Conservation (phyloP, 2,329 filamentous ascomycete genomes). For the Lachnellula suecica region DNA sequence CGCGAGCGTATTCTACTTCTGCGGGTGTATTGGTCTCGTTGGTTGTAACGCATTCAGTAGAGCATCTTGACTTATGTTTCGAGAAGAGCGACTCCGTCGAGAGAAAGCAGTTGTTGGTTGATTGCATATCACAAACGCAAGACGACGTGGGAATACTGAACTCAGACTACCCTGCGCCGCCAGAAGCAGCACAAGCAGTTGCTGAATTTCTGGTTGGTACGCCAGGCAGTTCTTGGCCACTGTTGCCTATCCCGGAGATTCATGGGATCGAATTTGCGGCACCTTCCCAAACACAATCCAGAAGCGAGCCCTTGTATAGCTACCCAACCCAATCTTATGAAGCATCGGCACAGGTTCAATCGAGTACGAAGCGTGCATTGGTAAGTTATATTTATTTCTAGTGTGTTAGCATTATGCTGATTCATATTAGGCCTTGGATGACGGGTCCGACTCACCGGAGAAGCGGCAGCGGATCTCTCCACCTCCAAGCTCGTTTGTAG, state of each 20-base stretch:
- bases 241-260: constrained; percentile 25
- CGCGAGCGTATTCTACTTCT: neutral
- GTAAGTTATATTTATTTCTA: constrained; percentile 15
- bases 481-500: neutral
- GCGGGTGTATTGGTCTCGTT: constrained; percentile 26
- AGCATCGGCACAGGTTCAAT: neutral
- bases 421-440: constrained; percentile 9
- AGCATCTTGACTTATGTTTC: constrained; percentile 32
- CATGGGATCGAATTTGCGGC: constrained; percentile 12
- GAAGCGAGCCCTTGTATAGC: constrained; percentile 1
- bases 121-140: constrained; percentile 22
- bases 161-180: constrained; percentile 18
- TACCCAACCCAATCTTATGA: constrained; percentile 17
- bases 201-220: constrained; percentile 22
- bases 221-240: constrained; percentile 18
- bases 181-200: constrained; percentile 23
- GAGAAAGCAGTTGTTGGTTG: constrained; percentile 23
- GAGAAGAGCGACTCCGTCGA: constrained; percentile 12
- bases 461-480: constrained; percentile 25
- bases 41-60: constrained; percentile 27
- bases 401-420: constrained; percentile 8
- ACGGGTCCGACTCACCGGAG: constrained; percentile 16
- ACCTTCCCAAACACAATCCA: constrained; percentile 1
- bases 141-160: constrained; percentile 22
- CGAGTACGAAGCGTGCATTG: constrained; percentile 15